Base-by-base conservation (phyloP, 371 early-diverging fungal genomes). In the Mortierella sp. region DNA sequence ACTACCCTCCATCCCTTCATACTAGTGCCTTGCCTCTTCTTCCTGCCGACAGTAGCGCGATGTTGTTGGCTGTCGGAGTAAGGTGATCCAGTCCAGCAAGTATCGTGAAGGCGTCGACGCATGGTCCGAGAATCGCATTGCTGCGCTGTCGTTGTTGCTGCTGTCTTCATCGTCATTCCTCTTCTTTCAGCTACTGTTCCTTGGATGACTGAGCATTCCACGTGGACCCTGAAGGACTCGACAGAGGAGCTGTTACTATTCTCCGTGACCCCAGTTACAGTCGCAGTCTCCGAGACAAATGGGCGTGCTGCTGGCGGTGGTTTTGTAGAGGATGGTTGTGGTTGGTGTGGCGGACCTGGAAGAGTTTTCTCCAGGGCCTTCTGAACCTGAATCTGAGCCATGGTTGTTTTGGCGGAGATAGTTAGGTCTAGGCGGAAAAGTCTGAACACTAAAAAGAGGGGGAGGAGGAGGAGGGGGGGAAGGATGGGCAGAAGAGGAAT, bases 281-380 rank as follows among this genome's bases (percentile, higher is more conserved):
- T 51, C 27, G 16, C 21, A 51, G 16, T 32, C 21, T 8, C 65
- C 21, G 65, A 65, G 38, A 65, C 65, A 38, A 38, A 38, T 21
- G 21, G 38, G 38, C 35, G 6, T 21, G 24, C 18, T 21, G 38
- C 1, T 18, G 21, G 16, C 18, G 38, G 21, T 1, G 35, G 38
- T 21, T 38, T 65, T 38, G 65, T 65, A 41, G 65, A 38, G 65
- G 24, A 35, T 63, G 35, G 38, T n/a, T n/a, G 11, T 65, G 65
- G 65, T 32, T 32, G 63, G 63, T 60, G 35, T 65, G 35, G 24
- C 65, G 65, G 65, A 65, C 38, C 38, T 65, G 1, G 65, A 65
- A 65, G 65, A 51, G 65, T 0, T 4, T 35, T 38, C 38, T 21
- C 24, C 56, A 56, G 27, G 56, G 56, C n/a, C 56, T 51, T 51